Evolutionary conservation across 108 stramenopile genomes (phyloP).

Genomic region (Pseudonitzschia delicatissima): DNA sequence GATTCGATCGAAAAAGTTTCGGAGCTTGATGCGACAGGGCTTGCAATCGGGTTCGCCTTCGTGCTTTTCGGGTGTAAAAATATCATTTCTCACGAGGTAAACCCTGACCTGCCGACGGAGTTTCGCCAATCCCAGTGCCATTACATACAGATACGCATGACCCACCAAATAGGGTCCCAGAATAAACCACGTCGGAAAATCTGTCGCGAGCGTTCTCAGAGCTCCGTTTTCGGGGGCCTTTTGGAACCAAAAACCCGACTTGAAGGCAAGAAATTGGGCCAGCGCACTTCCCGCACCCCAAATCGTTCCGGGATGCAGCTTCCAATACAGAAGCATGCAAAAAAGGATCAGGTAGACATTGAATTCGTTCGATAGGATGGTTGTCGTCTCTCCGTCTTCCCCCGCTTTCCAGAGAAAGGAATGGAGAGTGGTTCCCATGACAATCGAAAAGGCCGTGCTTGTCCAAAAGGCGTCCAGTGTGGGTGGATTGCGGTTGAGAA

Average conservation of each 20-base stretch:
- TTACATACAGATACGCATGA: slow-evolving; percentile 6
- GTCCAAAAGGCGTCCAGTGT: neutral
- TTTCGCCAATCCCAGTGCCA: neutral
- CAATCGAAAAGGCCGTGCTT: neutral
- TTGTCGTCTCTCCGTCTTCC: neutral
- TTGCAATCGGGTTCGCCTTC: too few species aligned
- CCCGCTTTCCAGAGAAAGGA: neutral
- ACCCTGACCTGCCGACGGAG: neutral
- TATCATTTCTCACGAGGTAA: neutral
- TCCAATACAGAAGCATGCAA: neutral
- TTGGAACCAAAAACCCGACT: neutral
- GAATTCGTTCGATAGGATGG: neutral
- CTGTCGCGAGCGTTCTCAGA: neutral
- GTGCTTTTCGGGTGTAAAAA: neutral
- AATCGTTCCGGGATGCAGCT: neutral
- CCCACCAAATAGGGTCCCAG: slow-evolving; percentile 11
- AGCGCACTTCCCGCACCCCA: neutral
- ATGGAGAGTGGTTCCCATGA: neutral
- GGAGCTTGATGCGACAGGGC: neutral
- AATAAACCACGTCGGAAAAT: slow-evolving; percentile 7
- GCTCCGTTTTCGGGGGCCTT: neutral
- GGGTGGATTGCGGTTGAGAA: slow-evolving; percentile 7
- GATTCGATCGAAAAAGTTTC: slow-evolving; percentile 35
- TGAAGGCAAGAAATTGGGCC: neutral
- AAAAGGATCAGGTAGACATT: neutral